A percentile compares a stretch with the other conserved stretches of the same genome.
phyloP scores from a whole-genome alignment of 2,329 filamentous ascomycete genomes.

The Tolypocladium cylindrosporum region DNA sequence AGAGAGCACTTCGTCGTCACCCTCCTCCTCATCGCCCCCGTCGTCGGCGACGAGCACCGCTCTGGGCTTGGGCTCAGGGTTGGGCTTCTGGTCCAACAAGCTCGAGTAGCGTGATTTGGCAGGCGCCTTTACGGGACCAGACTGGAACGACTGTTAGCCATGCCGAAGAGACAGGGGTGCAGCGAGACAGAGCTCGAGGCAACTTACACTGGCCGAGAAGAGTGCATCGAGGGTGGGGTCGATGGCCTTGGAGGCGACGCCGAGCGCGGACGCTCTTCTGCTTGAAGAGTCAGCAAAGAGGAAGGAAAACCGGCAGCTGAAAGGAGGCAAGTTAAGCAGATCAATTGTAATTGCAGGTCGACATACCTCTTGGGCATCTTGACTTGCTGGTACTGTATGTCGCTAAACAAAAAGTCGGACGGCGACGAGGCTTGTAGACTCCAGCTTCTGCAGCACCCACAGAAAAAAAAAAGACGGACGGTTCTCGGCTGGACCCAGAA shows the following conservation, averaged over 20 bases:
- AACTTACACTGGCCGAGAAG: conserved; percentile 62
- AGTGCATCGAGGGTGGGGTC: conserved; percentile 62
- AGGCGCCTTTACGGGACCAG: conserved; percentile 39
- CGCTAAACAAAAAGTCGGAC: neutral
- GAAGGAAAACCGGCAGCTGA: neutral
- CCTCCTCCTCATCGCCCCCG: conserved; percentile 13
- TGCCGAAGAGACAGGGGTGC: neutral
- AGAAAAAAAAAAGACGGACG: conserved; percentile 4
- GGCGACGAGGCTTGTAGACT: neutral
- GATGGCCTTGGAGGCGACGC: conserved; percentile 42
- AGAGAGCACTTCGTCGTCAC: conserved; percentile 21
- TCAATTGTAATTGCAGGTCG: neutral
- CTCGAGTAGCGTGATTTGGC: conserved; percentile 34
- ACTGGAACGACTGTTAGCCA: conserved; percentile 21
- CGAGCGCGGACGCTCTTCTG: conserved; percentile 27
- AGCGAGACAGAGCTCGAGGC: neutral
- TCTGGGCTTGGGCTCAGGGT: conserved; percentile 11
- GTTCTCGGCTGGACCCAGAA: neutral
- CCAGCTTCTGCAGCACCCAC: neutral
- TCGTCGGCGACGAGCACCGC: conserved; percentile 5
- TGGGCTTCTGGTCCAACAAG: conserved; percentile 23
- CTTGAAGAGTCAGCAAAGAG: conserved; percentile 8
- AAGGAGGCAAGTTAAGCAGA: neutral
- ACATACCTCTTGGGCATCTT: conserved; percentile 14
- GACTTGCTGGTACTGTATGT: neutral